Percentiles rank a stretch among this genome's conserved stretches.
Conservation (phyloP, 2,329 filamentous ascomycete species). For the Albifimbria verrucaria region DNA sequence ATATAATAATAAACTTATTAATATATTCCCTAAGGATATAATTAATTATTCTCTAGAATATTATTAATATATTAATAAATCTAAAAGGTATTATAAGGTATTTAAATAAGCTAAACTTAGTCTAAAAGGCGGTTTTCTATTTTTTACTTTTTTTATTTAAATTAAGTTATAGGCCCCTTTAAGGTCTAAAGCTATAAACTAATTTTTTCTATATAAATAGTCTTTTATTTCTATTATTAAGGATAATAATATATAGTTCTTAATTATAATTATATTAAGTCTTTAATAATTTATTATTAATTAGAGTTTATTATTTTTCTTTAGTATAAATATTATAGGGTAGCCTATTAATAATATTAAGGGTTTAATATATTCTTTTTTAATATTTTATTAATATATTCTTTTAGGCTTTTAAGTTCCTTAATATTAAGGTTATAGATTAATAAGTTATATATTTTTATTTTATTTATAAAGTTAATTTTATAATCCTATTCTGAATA, state of each 20-base stretch:
- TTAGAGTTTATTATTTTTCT: conserved; percentile 16
- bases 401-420: conserved; percentile 2
- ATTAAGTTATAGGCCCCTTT: conserved; percentile 26
- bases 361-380: conserved; percentile 11
- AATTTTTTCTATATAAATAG: conserved; percentile 9
- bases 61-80: not conserved
- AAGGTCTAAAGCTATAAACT: conserved; percentile 14
- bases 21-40: conserved; percentile 22
- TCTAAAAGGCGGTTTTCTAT: conserved; percentile 22
- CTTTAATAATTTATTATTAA: conserved; percentile 21
- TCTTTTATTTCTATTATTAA: conserved; percentile 21
- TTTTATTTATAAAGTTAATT: conserved; percentile 6
- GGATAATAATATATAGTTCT: conserved; percentile 17
- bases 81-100: not conserved
- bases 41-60: no score
- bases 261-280: conserved; percentile 23
- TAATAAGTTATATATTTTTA: not conserved
- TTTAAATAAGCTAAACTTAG: not conserved
- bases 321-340: conserved; percentile 15
- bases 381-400: conserved; percentile 8
- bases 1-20: conserved; percentile 14
- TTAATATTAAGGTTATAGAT: conserved; percentile 11
- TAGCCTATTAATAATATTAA: conserved; percentile 8
- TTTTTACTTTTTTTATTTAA: conserved; percentile 26
- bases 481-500: conserved; percentile 8